These are phyloP conservation scores for Penicillium coprophilum DNA, from an alignment of 495 filamentous ascomycete species.

Conservation along the genomic window DNA sequence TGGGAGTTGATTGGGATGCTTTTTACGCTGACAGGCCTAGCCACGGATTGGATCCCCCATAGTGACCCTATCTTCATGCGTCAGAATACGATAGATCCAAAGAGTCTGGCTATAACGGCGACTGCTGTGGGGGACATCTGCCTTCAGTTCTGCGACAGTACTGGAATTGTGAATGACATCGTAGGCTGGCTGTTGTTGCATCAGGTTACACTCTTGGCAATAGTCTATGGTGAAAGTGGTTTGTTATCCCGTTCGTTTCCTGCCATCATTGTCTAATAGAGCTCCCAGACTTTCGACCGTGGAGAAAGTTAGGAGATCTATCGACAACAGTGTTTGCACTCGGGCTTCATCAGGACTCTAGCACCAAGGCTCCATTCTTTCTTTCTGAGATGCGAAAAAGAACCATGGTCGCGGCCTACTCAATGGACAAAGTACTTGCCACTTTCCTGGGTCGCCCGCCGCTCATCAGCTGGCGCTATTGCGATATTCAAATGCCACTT, in stretches of 20 bases:
- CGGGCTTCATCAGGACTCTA: conserved; percentile 52
- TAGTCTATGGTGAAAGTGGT: conserved; percentile 32
- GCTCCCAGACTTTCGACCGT: conserved; percentile 26
- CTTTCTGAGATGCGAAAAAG: conserved; percentile 46
- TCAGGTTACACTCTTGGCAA: conserved; percentile 20
- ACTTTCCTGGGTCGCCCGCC: conserved; percentile 55
- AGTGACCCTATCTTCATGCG: conserved; percentile 11
- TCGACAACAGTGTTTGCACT: conserved; percentile 43
- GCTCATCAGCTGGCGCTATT: conserved; percentile 48
- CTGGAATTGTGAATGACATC: conserved; percentile 31
- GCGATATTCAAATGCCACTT: conserved; percentile 50
- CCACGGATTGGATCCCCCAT: conserved; percentile 17
- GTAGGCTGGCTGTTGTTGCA: conserved; percentile 24
- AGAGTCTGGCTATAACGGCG: conserved; percentile 13
- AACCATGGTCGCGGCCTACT: conserved; percentile 47
- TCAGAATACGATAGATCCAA: conserved; percentile 13
- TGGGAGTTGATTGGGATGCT: conserved; percentile 32
- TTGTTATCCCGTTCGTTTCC: neutral
- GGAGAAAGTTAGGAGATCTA: conserved; percentile 31
- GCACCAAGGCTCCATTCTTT: conserved; percentile 41
- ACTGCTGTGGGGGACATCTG: conserved; percentile 29
- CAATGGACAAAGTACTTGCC: conserved; percentile 46
- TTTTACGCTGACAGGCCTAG: conserved; percentile 23
- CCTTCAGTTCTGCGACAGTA: conserved; percentile 30
- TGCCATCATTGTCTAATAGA: neutral